Evolutionary conservation across 2,329 filamentous ascomycete species (phyloP).

Genomic region (Chalaropsis ovoidea): DNA sequence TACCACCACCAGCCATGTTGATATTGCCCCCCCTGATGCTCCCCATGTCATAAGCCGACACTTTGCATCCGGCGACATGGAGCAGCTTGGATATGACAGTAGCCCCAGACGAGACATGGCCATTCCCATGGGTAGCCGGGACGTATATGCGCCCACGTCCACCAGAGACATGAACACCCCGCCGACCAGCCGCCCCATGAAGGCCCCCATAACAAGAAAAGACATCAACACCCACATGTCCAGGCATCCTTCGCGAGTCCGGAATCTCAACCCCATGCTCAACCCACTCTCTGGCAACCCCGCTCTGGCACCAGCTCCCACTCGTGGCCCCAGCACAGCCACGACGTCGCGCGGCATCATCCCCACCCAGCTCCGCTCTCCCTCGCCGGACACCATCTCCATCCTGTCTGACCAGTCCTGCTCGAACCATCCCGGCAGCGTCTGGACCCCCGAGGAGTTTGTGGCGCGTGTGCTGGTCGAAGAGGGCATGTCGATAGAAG

Average conservation of each 20-base stretch:
- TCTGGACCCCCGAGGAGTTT: conserved; percentile 26
- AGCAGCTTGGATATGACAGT: not conserved
- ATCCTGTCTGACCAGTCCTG: conserved; percentile 9
- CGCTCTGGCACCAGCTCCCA: not conserved
- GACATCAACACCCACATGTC: not conserved
- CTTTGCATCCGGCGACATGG: not conserved
- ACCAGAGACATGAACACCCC: not conserved
- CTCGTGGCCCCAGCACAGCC: conserved; percentile 1
- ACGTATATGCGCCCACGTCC: not conserved
- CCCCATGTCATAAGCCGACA: not conserved
- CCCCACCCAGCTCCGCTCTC: conserved; percentile 21
- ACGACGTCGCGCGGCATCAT: conserved; percentile 1
- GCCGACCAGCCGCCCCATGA: not conserved
- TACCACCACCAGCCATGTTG: not conserved
- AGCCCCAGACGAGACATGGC: not conserved
- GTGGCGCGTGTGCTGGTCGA: conserved; percentile 45
- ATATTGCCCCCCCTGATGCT: not conserved
- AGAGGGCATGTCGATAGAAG: conserved; percentile 50
- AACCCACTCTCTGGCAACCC: not conserved
- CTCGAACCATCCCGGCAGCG: conserved; percentile 22
- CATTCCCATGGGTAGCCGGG: not conserved
- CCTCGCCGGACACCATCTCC: conserved; percentile 16
- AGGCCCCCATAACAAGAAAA: not conserved
- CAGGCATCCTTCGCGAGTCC: not conserved
- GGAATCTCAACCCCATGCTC: not conserved